Base-by-base conservation (phyloP, 441 rosid genomes). In the Pelargonium australe region DNA sequence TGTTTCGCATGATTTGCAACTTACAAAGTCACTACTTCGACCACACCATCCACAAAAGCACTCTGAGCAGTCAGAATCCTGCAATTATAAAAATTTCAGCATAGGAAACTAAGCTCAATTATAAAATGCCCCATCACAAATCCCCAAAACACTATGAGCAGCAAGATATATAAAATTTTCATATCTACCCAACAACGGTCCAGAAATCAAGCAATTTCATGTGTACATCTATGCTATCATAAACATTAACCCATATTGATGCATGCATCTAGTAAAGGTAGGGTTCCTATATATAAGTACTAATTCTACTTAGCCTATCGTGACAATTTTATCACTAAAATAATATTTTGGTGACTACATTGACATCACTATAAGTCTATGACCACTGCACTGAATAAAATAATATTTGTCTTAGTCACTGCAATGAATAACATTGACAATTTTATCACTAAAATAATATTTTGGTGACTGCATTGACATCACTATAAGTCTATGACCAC, bases 31-130 rank as follows among this genome's bases (percentile, higher is more conserved):
- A 73, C 69, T 75, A 75, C 78, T 75, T 73, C 64, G 85, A 68
- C 97, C 98, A 69, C 99, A 96, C 97, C 99, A 96, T 70, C 86
- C 90, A 81, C 99, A 93, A 74, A 86, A 86, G 77, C 88, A 80
- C 75, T 84, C 97, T 31, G 76, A 76, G 75, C 92, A 84, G 68
- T 87, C 88, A 65, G 78, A 62, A 79, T 85, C 91, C 98, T 96
- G 87, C 81, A 72, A 72, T 63, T 69, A 79, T 64, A 71, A 13
- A 20, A 70, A 63, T 34, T 70, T 49, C 28, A 70, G 61, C 41
- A 65, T 66, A 53, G 25, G 68, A 72, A 16, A 55, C 25, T n/a
- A 17, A 40, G 20, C 45, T 10, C 12, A 12, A 34, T 63, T 69
- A 64, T 34, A 7, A 58, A 47, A 20, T 1, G 43, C 41, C 63